Evolutionary conservation across 805 yeast species (phyloP).

Genomic region (Teunomyces barrocoloradensis): DNA sequence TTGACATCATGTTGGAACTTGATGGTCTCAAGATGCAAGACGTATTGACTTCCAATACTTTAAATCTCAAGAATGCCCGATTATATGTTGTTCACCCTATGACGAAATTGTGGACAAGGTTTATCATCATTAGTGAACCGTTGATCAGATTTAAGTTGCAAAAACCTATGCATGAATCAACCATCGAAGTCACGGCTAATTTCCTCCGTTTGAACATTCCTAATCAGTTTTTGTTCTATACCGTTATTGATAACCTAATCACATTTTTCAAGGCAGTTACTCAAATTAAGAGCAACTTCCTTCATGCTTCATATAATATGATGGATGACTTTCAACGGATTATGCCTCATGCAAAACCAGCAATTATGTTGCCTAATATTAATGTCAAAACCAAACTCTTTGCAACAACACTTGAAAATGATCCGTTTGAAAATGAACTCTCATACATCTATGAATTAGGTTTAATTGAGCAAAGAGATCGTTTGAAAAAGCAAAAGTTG

Average conservation of each 20-base stretch:
- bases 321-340: slow-evolving; percentile 30
- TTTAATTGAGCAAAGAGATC: slow-evolving; percentile 55
- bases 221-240: slow-evolving; percentile 68
- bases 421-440: slow-evolving; percentile 81
- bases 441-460: slow-evolving; percentile 67
- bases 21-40: slow-evolving; percentile 29
- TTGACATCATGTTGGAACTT: slow-evolving; percentile 46
- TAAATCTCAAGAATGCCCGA: slow-evolving; percentile 36
- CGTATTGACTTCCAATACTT: slow-evolving; percentile 23
- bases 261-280: slow-evolving; percentile 63
- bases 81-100: slow-evolving; percentile 52
- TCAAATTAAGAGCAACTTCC: slow-evolving; percentile 55
- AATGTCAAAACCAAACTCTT: slow-evolving; percentile 54
- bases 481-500: slow-evolving; percentile 48
- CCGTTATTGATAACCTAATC: slow-evolving; percentile 75
- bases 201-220: slow-evolving; percentile 61
- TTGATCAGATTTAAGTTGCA: slow-evolving; percentile 15
- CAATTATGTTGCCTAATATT: slow-evolving; percentile 53
- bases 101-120: slow-evolving; percentile 40
- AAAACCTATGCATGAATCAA: slow-evolving; percentile 6
- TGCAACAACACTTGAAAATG: slow-evolving; percentile 74
- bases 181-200: slow-evolving; percentile 23
- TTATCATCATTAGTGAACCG: slow-evolving; percentile 32
- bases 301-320: slow-evolving; percentile 19
- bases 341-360: slow-evolving; percentile 35